These are phyloP conservation scores for Neurospora sp. DNA, from an alignment of 2,329 filamentous ascomycete genomes.

Conservation along the genomic window DNA sequence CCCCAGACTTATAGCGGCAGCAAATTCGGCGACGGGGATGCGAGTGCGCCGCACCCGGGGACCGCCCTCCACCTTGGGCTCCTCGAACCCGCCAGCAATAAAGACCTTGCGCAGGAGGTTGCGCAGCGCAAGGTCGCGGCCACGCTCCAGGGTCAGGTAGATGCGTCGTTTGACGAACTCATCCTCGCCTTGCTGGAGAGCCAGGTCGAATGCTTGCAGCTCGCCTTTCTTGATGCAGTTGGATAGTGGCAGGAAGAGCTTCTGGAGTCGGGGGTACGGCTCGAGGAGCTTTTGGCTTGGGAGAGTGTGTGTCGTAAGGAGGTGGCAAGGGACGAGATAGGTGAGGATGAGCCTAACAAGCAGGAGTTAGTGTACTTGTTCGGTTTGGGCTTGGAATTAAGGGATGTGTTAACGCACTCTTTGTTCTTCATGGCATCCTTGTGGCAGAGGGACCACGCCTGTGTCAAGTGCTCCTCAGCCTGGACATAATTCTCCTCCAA, in stretches of 20 bases:
- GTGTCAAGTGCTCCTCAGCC: slow-evolving; percentile 70
- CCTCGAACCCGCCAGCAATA: slow-evolving; percentile 70
- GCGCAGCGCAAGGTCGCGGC: slow-evolving; percentile 81
- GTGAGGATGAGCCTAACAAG: slow-evolving; percentile 68
- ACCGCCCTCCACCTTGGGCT: slow-evolving; percentile 57
- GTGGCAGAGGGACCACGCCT: slow-evolving; percentile 76
- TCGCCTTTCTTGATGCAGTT: slow-evolving; percentile 74
- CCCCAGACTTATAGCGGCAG: slow-evolving; percentile 69
- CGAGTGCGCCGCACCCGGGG: slow-evolving; percentile 60
- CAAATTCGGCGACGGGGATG: slow-evolving; percentile 75
- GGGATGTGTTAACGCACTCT: slow-evolving; percentile 46
- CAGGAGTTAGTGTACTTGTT: slow-evolving; percentile 2
- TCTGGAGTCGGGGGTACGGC: slow-evolving; percentile 65
- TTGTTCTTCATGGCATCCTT: slow-evolving; percentile 62
- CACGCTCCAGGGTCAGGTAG: slow-evolving; percentile 87
- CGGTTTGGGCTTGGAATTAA: slow-evolving; percentile 14
- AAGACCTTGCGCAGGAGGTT: slow-evolving; percentile 92
- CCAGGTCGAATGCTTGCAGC: slow-evolving; percentile 72
- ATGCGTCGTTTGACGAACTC: slow-evolving; percentile 89
- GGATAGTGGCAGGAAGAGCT: slow-evolving; percentile 68
- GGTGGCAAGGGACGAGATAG: slow-evolving; percentile 87
- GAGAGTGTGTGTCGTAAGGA: slow-evolving; percentile 78
- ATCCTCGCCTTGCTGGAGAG: slow-evolving; percentile 72
- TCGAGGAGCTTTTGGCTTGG: slow-evolving; percentile 62
- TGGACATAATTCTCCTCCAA: slow-evolving; percentile 84